These are phyloP conservation scores for Somion occarium DNA, from an alignment of 1,284 basidiomycete species.

Conservation along the genomic window DNA sequence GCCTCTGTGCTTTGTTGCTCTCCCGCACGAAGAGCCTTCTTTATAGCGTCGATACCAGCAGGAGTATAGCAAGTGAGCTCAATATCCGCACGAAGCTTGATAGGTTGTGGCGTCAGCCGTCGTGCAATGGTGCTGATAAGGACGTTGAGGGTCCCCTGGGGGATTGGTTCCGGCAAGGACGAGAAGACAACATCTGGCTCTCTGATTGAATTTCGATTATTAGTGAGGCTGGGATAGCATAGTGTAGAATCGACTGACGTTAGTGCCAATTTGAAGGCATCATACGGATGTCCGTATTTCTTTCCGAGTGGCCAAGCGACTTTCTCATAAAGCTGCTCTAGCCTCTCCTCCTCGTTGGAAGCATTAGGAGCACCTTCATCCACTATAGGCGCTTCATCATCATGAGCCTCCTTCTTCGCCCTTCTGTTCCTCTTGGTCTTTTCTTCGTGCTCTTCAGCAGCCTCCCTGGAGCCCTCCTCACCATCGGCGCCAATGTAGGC, in stretches of 20 bases:
- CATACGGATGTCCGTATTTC: conserved; percentile 94
- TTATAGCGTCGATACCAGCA: conserved; percentile 97
- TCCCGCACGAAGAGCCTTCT: conserved; percentile 85
- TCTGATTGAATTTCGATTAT: conserved; percentile 35
- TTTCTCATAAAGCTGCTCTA: conserved; percentile 86
- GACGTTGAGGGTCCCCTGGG: conserved; percentile 56
- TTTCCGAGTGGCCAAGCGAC: conserved; percentile 92
- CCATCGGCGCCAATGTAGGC: conserved; percentile 42
- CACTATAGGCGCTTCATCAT: conserved; percentile 30
- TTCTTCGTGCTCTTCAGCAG: conserved; percentile 37
- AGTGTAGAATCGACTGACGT: conserved; percentile 53
- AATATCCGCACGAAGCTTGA: conserved; percentile 98
- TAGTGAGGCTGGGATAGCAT: conserved; percentile 3
- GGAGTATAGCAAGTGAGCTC: conserved; percentile 97
- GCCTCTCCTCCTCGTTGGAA: conserved; percentile 64
- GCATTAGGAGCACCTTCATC: conserved; percentile 31
- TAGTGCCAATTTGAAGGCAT: conserved; percentile 95
- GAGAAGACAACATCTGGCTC: conserved; percentile 87
- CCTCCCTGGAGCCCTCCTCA: conserved; percentile 26
- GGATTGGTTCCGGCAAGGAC: conserved; percentile 61
- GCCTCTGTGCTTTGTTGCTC: conserved; percentile 85
- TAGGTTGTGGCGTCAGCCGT: conserved; percentile 94
- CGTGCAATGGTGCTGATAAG: conserved; percentile 89
- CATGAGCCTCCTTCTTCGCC: conserved; percentile 38
- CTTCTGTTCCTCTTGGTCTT: conserved; percentile 40